Base-by-base conservation (phyloP, 257 asterid species). In the Ehretia macrophylla region DNA sequence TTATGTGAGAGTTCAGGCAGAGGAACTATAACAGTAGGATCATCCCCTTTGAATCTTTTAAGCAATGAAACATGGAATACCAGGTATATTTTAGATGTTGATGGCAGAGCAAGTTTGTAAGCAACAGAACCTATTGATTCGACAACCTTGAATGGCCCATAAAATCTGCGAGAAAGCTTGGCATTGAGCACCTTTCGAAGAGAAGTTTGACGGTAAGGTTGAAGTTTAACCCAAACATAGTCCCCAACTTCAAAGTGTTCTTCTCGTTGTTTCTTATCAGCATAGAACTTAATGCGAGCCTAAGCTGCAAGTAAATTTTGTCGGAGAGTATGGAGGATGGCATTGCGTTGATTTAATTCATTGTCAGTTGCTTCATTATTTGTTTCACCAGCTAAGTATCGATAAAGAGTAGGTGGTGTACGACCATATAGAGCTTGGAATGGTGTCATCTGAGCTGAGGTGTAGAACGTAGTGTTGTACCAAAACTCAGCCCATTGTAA, bases 161-260 rank as follows among this genome's bases (percentile, higher is more conserved):
- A 58, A 2, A 0, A 44, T 0, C 22, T 5, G 10, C 38, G 49
- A 1, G 49, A 1, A 0, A 58, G 13, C 12, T 58, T 58, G 0
- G 20, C 14, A 8, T 0, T 8, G 3, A 16, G 9, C 0, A 14
- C 39, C 0, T 10, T 5, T 1, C 8, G 5, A 0, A 38, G 0
- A 0, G 53, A 40, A 0, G 8, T 11, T 8, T 58, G 53, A 0
- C 21, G 8, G 9, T 32, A 58, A 8, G 38, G 53, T 12, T 58
- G 16, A 0, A 58, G 11, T 5, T 58, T 58, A 0, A 58, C 32
- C 13, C 3, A 20, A 1, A 58, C 63, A 12, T 9, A 10, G 14
- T 58, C 62, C 1, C 51, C 62, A 0, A 57, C 50, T 4, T 1
- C 4, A 2, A 37, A 57, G 12, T 16, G 4, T 1, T 22, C 21